Conservation (phyloP, 164 flowering plant genomes). For the Stephania cephalantha region DNA sequence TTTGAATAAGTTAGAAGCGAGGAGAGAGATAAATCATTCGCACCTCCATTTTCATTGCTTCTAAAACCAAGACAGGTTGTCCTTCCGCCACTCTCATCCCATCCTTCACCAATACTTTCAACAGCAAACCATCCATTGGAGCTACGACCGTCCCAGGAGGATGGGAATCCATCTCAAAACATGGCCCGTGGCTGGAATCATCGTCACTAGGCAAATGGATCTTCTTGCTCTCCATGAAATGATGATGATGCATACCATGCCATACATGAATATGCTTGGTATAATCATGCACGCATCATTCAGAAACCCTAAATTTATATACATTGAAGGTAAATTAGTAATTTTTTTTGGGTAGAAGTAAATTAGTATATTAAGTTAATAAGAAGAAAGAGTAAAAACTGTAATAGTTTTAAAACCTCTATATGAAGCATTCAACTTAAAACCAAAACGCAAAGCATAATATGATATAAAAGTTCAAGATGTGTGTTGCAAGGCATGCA, state of each 20-base stretch:
- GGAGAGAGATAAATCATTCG: slow-evolving; percentile 15
- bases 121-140: slow-evolving; percentile 96
- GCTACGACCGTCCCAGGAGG: slow-evolving; percentile 78
- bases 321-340: no score
- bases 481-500: no score
- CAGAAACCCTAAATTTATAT: not conserved
- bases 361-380: no score
- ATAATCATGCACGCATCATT: slow-evolving; percentile 37
- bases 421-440: no score
- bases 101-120: slow-evolving; percentile 69
- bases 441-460: no score
- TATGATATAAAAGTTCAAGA: no score
- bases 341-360: no score
- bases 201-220: slow-evolving; percentile 44
- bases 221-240: slow-evolving; percentile 50
- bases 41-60: slow-evolving; percentile 99
- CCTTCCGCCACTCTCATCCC: slow-evolving; percentile 61
- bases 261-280: slow-evolving; percentile 70
- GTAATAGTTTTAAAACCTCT: no score
- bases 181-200: slow-evolving; percentile 39
- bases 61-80: slow-evolving; percentile 75
- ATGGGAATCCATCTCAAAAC: slow-evolving; percentile 35
- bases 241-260: slow-evolving; percentile 71
- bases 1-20: not conserved
- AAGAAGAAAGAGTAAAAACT: no score